Evolutionary conservation across 306 rosid species (phyloP).

Genomic region (Corylus avellana): DNA sequence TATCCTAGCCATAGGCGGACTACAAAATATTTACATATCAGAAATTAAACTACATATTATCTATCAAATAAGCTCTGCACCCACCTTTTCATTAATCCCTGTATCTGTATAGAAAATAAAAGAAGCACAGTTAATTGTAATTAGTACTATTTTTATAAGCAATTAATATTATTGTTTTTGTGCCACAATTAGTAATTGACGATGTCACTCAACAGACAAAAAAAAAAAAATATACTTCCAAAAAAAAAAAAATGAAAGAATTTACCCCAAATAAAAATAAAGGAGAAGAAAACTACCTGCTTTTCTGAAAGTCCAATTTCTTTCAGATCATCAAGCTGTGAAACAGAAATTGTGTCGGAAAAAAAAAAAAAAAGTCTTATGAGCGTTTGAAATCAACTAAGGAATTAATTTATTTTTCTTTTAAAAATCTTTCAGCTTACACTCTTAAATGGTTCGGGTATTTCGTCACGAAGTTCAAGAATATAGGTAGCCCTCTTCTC

Average conservation of each 20-base stretch:
- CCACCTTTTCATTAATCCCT: constrained; percentile 58
- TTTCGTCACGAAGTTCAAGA: too few relatives aligned
- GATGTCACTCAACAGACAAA: neutral
- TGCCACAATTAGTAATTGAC: neutral
- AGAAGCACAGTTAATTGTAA: neutral
- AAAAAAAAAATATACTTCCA: neutral
- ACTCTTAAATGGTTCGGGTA: too few relatives aligned
- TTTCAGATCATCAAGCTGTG: constrained; percentile 81
- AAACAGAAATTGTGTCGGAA: constrained; percentile 16
- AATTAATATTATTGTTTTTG: neutral
- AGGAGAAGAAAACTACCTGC: constrained; percentile 52
- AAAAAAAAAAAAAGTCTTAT: constrained; percentile 10
- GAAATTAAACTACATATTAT: neutral
- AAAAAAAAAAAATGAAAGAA: neutral
- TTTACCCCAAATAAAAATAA: neutral
- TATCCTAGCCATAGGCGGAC: neutral
- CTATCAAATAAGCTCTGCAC: constrained; percentile 53
- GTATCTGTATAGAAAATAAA: constrained; percentile 44
- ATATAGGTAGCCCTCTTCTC: too few relatives aligned
- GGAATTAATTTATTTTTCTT: neutral
- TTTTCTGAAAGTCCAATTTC: constrained; percentile 79
- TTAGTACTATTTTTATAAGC: neutral
- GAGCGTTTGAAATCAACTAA: neutral
- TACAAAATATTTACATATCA: neutral
- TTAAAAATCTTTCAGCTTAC: too few relatives aligned